Evolutionary conservation across 768 basidiomycete genomes (phyloP).

Genomic region (Chalciporus chontae): DNA sequence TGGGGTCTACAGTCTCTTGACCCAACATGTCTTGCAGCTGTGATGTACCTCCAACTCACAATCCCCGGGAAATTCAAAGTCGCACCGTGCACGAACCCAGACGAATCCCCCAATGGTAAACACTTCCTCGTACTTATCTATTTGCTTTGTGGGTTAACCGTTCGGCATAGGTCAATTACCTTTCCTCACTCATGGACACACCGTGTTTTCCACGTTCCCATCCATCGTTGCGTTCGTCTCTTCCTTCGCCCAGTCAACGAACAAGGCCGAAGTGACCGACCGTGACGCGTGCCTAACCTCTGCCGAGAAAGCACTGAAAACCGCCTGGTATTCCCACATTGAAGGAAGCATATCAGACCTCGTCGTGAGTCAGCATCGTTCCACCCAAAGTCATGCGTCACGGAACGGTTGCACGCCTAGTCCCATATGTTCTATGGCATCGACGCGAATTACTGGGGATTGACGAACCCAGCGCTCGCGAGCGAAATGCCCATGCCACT

Average conservation of each 20-base stretch:
- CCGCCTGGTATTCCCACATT: slow-evolving; percentile 64
- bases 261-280: slow-evolving; percentile 33
- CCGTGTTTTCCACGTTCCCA: slow-evolving; percentile 46
- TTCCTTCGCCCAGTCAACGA: slow-evolving; percentile 37
- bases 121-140: slow-evolving; percentile 6
- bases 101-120: slow-evolving; percentile 71
- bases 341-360: slow-evolving; percentile 67
- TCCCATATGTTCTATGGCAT: slow-evolving; percentile 61
- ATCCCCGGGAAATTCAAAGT: slow-evolving; percentile 68
- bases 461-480: slow-evolving; percentile 54
- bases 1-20: slow-evolving; percentile 69
- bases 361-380: slow-evolving; percentile 46
- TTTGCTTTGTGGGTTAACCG: slow-evolving; percentile 1
- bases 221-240: slow-evolving; percentile 67
- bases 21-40: slow-evolving; percentile 58
- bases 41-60: slow-evolving; percentile 64
- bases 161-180: slow-evolving; percentile 62
- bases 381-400: not conserved
- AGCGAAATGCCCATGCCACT: slow-evolving; percentile 63
- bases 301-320: slow-evolving; percentile 48
- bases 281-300: slow-evolving; percentile 47
- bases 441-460: slow-evolving; percentile 55
- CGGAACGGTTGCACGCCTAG: slow-evolving; percentile 34
- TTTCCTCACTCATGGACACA: slow-evolving; percentile 58
- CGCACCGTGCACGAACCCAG: slow-evolving; percentile 61